Evolutionary conservation across 176 grass and related monocot genomes (phyloP).

Genomic region (barley (Hordeum vulgare)): MorexV3_pseudomolecules_assembly NC_058518.1:24678349-24678848

Average conservation of each 20-base stretch:
- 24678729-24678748: background rate
- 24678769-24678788: background rate
- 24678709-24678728: background rate
- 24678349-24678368: slow-evolving; percentile 3
- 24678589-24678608: background rate
- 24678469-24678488: background rate
- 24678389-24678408: background rate
- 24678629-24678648: background rate
- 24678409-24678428: background rate
- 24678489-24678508: background rate
- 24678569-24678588: background rate
- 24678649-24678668: background rate
- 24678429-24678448: background rate
- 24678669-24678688: background rate
- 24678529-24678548: background rate
- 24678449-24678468: background rate
- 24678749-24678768: background rate
- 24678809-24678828: background rate
- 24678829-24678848: background rate
- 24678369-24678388: background rate
- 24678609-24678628: background rate
- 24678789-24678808: background rate
- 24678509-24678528: background rate
- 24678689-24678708: background rate
- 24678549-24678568: background rate